Percentiles rank a stretch among this genome's conserved stretches.
Conservation (phyloP, 2,329 filamentous ascomycete genomes). For the Malbranchea cinnamomea region DNA sequence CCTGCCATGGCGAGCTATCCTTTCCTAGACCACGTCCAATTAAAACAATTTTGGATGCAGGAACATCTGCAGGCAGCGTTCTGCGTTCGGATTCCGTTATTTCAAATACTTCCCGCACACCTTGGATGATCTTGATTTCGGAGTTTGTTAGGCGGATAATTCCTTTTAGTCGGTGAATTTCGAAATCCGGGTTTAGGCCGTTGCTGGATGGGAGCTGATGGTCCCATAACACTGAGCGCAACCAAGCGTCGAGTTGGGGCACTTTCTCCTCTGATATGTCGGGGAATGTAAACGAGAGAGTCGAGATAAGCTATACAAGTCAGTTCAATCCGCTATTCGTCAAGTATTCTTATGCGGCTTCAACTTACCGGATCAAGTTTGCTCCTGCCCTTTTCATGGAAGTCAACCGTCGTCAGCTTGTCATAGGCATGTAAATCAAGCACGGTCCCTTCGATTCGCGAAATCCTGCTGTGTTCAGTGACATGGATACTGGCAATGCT, state of each 20-base stretch:
- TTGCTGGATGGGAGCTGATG: constrained; percentile 15
- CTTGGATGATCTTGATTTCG: constrained; percentile 66
- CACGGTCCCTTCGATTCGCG: constrained; percentile 68
- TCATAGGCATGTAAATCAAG: constrained; percentile 91
- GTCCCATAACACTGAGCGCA: constrained; percentile 77
- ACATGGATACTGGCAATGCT: constrained; percentile 70
- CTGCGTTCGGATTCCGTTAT: constrained; percentile 48
- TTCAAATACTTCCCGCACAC: constrained; percentile 87
- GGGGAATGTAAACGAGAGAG: constrained; percentile 56
- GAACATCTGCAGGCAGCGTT: constrained; percentile 11
- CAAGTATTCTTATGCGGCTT: no score
- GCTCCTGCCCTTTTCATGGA: constrained; percentile 64
- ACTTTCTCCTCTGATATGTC: constrained; percentile 44
- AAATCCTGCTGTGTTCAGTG: constrained; percentile 66
- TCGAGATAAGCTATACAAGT: constrained; percentile 57
- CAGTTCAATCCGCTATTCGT: constrained; percentile 6
- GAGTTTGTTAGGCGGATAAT: constrained; percentile 48
- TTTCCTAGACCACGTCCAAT: constrained; percentile 30
- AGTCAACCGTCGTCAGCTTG: constrained; percentile 57
- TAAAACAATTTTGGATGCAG: constrained; percentile 30
- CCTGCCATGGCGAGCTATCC: constrained; percentile 19
- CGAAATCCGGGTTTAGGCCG: constrained; percentile 35
- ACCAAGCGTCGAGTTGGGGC: constrained; percentile 58
- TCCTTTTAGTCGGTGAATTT: constrained; percentile 81
- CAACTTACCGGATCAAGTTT: constrained; percentile 70